phyloP scores from a whole-genome alignment of 805 yeast genomes.

The Ogataea allantospora region DNA sequence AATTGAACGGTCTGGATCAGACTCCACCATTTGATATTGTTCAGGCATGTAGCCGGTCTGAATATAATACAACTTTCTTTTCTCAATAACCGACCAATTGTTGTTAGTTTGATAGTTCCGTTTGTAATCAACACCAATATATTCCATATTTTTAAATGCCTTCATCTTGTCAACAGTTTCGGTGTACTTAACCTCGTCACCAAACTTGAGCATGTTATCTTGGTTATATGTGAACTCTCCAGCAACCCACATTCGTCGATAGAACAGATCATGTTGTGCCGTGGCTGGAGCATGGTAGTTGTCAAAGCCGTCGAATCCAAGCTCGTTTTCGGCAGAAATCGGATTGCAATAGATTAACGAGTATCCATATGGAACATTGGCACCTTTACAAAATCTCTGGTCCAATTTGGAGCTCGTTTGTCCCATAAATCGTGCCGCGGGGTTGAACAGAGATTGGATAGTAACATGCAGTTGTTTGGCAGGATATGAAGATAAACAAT shows the following conservation, averaged over 20 bases:
- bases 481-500: conserved; percentile 27
- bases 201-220: conserved; percentile 34
- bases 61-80: conserved; percentile 62
- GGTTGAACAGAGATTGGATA: conserved; percentile 25
- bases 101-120: conserved; percentile 41
- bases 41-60: conserved; percentile 32
- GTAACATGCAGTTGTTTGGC: conserved; percentile 30
- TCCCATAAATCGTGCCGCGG: conserved; percentile 17
- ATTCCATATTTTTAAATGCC: conserved; percentile 33
- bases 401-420: conserved; percentile 5
- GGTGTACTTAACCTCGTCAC: conserved; percentile 42
- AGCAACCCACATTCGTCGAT: conserved; percentile 76
- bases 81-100: conserved; percentile 44
- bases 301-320: conserved; percentile 79
- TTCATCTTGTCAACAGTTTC: conserved; percentile 52
- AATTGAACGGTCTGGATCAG: conserved; percentile 26
- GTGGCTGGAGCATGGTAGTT: conserved; percentile 65
- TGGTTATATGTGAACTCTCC: conserved; percentile 53
- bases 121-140: conserved; percentile 51
- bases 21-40: conserved; percentile 1
- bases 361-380: conserved; percentile 47
- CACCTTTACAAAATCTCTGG: conserved; percentile 20
- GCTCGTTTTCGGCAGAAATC: conserved; percentile 38
- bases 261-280: conserved; percentile 34
- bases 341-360: conserved; percentile 72